A percentile compares a stretch with the other conserved stretches of the same genome.
Conservation (phyloP, 352 stramenopile genomes). For the Globisporangium perplexum region DNA sequence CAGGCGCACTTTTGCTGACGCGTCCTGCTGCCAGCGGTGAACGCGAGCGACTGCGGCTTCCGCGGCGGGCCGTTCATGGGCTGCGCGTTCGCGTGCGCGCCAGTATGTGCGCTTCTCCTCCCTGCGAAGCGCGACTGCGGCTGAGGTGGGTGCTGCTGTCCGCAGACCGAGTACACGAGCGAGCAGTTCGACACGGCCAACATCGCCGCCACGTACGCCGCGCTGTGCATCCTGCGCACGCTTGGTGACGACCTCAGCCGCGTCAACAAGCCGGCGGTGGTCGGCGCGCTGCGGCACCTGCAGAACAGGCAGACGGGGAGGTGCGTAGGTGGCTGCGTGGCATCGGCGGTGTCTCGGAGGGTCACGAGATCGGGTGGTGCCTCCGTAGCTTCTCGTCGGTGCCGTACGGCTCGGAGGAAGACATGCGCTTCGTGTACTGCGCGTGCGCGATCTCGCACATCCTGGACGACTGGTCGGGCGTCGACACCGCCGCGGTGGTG, state of each 20-base stretch:
- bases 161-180: constrained; percentile 51
- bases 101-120: constrained; percentile 12
- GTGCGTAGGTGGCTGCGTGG: constrained; percentile 19
- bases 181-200: constrained; percentile 78
- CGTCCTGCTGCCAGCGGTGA: constrained; percentile 29
- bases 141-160: neutral
- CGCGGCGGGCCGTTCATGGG: constrained; percentile 61
- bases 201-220: constrained; percentile 82
- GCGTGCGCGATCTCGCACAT: constrained; percentile 85
- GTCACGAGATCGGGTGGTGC: too few species aligned
- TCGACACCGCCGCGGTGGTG: constrained; percentile 59
- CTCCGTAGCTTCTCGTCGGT: constrained; percentile 59
- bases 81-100: constrained; percentile 41
- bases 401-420: constrained; percentile 70
- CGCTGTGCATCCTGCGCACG: constrained; percentile 78
- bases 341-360: too few species aligned
- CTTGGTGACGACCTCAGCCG: constrained; percentile 77
- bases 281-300: constrained; percentile 49
- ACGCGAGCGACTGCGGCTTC: constrained; percentile 70
- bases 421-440: constrained; percentile 89
- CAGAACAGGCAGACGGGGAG: constrained; percentile 74
- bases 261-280: constrained; percentile 67
- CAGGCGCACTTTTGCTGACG: too few species aligned
- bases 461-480: constrained; percentile 79
- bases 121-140: neutral